Conservation (phyloP, 192 early-diverging fungal species). For the Coemansia sp. region DNA sequence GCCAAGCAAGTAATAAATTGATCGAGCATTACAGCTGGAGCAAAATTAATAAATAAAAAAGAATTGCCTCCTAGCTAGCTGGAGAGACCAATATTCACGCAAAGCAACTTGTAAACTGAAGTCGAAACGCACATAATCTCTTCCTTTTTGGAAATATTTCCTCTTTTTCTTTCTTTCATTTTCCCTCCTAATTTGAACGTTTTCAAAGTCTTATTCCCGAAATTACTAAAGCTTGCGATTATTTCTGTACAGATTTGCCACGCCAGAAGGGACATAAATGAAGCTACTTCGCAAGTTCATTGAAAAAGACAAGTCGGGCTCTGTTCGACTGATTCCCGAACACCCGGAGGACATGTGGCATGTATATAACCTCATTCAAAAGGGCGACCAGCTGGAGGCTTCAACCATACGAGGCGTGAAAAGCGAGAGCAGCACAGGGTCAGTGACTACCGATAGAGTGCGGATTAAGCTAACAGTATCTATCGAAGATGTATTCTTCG, state of each 20-base stretch:
- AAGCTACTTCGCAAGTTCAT: slow-evolving; percentile 70
- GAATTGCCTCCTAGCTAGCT: no score
- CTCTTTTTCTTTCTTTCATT: no score
- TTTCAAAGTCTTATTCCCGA: no score
- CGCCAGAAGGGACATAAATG: slow-evolving; percentile 44
- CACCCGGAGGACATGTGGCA: slow-evolving; percentile 99
- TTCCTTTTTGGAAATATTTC: no score
- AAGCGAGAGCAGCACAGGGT: slow-evolving; percentile 83
- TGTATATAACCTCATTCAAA: slow-evolving; percentile 82
- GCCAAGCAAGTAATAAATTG: no score
- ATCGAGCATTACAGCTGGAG: no score
- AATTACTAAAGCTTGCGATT: neutral
- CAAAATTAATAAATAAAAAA: no score
- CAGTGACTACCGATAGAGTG: slow-evolving; percentile 78
- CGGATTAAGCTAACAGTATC: slow-evolving; percentile 79
- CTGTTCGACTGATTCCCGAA: slow-evolving; percentile 79
- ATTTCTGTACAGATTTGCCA: neutral
- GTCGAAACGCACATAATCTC: no score
- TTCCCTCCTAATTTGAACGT: no score
- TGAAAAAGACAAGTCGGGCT: slow-evolving; percentile 81
- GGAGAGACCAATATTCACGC: no score
- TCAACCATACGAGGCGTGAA: slow-evolving; percentile 90
- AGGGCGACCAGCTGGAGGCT: slow-evolving; percentile 84
- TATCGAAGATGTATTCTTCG: slow-evolving; percentile 88
- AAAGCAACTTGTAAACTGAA: no score